Base-by-base conservation (phyloP, 2,329 filamentous ascomycete genomes). In the Colletotrichum higginsianum region DNA sequence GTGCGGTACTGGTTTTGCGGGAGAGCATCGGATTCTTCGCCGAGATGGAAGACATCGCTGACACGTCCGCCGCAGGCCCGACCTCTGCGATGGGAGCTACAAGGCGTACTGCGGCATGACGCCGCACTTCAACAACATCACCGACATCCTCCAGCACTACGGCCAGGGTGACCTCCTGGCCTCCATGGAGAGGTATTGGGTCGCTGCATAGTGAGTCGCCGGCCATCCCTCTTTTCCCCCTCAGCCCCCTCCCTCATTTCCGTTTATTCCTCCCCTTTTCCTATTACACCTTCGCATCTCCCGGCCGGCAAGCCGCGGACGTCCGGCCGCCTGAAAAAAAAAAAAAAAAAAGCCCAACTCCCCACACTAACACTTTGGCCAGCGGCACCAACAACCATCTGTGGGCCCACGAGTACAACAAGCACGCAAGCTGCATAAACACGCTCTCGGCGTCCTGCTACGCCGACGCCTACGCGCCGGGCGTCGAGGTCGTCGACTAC, bases 371-470 rank as follows among this genome's bases (percentile, higher is more conserved):
- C 30, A 35, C 23, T 13, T 21, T 0, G 7, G 30, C 23, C 66
- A 81, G 81, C 66, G 82, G 82, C 35, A 77, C 79, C 26, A 84
- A 85, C 74, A 77, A 81, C 42, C 79, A 82, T 63, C 78, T 94
- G 76, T 94, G 92, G 92, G 85, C 89, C 75, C 90, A 93, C 80
- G 92, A 94, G 78, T 94, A 90, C 88, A 85, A 86, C 79, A 93
- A 92, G 79, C 91, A 94, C 79, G 92, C 89, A 42, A 93, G 91
- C 15, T 94, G 92, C 82, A 90, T 94, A 77, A 91, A 89, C 78
- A 94, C 92, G 0, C 87, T 94, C 56, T 82, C 90, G 2, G 87
- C 91, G 0, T 77, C 82, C 23, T 94, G 92, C 85, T 94, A 93
- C 82, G 82, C 83, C 47, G 82, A 86, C 67, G 87, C 88, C 76